Evolutionary conservation across 345 rosid species (phyloP).

Genomic region (Eucalyptus curtisii): DNA sequence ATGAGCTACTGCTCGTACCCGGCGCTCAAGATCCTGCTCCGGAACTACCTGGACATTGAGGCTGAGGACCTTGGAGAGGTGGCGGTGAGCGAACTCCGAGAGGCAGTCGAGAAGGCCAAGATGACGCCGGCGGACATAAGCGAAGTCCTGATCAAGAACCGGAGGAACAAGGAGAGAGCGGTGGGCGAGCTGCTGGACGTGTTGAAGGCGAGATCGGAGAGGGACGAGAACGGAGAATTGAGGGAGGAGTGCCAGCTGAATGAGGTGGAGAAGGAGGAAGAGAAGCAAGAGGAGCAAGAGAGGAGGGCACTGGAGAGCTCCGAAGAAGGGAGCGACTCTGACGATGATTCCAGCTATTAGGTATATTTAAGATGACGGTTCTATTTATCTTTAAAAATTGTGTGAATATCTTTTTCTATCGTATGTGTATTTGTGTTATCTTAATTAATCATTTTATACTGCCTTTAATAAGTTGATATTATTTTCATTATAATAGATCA

Average conservation of each 20-base stretch:
- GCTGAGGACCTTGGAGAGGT: not conserved
- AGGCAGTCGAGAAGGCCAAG: not conserved
- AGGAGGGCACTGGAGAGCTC: not conserved
- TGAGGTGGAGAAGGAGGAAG: not conserved
- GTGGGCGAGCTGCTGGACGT: not conserved
- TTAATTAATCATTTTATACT: not conserved
- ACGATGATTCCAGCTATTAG: not conserved
- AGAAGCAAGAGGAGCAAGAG: not conserved
- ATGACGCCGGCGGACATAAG: not conserved
- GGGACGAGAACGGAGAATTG: not conserved
- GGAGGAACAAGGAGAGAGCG: constrained; percentile 21
- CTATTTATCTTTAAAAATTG: not conserved
- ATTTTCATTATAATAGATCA: not conserved
- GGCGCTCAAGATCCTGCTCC: constrained; percentile 36
- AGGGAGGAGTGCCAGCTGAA: not conserved
- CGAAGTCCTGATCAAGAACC: constrained; percentile 42
- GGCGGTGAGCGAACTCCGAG: constrained; percentile 27
- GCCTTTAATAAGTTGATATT: not conserved
- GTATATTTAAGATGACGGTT: not conserved
- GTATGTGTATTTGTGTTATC: not conserved
- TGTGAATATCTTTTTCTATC: not conserved
- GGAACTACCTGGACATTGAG: not conserved
- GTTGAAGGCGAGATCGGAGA: not conserved
- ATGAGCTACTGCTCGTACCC: not conserved
- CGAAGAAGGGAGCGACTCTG: not conserved